phyloP scores from a whole-genome alignment of 1,284 basidiomycete genomes.

The Lentinus polychrous region DNA sequence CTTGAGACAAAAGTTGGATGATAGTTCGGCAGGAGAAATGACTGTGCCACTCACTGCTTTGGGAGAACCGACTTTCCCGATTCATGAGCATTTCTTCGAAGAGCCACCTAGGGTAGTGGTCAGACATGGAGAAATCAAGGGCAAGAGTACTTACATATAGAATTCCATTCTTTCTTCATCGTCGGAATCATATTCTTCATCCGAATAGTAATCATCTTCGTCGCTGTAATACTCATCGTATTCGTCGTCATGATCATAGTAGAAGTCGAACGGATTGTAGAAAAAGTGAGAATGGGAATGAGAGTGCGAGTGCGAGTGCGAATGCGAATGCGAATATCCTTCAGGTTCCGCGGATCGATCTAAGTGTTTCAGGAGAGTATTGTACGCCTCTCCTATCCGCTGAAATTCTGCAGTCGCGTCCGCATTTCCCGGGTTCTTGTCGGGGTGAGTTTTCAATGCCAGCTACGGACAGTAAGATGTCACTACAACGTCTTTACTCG shows the following conservation, averaged over 20 bases:
- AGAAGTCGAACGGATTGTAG: conserved; percentile 21
- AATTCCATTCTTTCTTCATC: conserved; percentile 29
- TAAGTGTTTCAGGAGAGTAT: conserved; percentile 47
- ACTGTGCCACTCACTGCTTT: conserved; percentile 19
- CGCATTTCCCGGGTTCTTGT: conserved; percentile 60
- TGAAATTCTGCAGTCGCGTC: conserved; percentile 66
- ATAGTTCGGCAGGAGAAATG: too few species aligned
- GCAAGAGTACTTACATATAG: conserved; percentile 32
- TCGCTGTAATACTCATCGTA: conserved; percentile 27
- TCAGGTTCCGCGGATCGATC: conserved; percentile 30
- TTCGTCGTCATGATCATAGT: conserved; percentile 21
- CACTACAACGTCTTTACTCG: not conserved
- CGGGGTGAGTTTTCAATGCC: conserved; percentile 64
- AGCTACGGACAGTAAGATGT: conserved; percentile 30
- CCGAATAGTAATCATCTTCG: conserved; percentile 28
- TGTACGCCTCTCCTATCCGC: conserved; percentile 60
- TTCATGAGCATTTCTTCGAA: conserved; percentile 39
- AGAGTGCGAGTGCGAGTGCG: too few species aligned
- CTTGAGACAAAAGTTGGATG: not conserved
- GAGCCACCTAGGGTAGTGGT: conserved; percentile 30
- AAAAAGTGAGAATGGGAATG: too few species aligned
- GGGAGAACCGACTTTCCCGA: conserved; percentile 26
- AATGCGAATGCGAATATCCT: not conserved
- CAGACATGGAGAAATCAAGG: not conserved
- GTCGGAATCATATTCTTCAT: conserved; percentile 23